phyloP scores from a whole-genome alignment of 768 basidiomycete genomes.

The Lenzites betulinus region DNA sequence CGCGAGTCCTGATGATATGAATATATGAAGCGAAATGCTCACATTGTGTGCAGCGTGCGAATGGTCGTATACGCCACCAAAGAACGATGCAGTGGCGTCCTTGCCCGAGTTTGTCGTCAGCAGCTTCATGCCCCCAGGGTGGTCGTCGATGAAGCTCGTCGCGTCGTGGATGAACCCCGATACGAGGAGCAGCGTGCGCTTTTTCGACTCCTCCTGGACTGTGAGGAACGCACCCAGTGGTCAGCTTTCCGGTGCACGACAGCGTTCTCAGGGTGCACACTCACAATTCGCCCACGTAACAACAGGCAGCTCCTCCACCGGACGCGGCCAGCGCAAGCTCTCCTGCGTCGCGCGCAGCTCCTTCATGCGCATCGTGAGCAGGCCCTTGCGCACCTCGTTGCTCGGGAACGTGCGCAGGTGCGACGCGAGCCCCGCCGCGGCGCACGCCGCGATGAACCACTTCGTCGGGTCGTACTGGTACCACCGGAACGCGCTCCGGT shows the following conservation, averaged over 20 bases:
- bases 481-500: slow-evolving; percentile 93
- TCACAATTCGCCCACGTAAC: slow-evolving; percentile 86
- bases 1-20: neutral
- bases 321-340: slow-evolving; percentile 76
- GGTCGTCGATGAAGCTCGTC: slow-evolving; percentile 82
- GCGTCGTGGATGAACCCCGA: slow-evolving; percentile 94
- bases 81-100: slow-evolving; percentile 92
- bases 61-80: slow-evolving; percentile 88
- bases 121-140: slow-evolving; percentile 87
- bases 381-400: slow-evolving; percentile 80
- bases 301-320: slow-evolving; percentile 72
- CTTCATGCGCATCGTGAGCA: slow-evolving; percentile 92
- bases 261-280: neutral
- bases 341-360: slow-evolving; percentile 79
- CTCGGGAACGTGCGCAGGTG: slow-evolving; percentile 70
- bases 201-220: slow-evolving; percentile 80
- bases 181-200: slow-evolving; percentile 81
- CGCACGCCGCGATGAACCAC: slow-evolving; percentile 78
- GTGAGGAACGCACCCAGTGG: neutral
- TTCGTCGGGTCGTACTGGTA: slow-evolving; percentile 92
- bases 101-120: slow-evolving; percentile 83
- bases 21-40: slow-evolving; percentile 26
- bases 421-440: slow-evolving; percentile 56
- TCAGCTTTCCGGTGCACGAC: neutral
- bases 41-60: slow-evolving; percentile 88